phyloP scores from a whole-genome alignment of 805 yeast genomes.

The Nakazawaea pomicola region DNA sequence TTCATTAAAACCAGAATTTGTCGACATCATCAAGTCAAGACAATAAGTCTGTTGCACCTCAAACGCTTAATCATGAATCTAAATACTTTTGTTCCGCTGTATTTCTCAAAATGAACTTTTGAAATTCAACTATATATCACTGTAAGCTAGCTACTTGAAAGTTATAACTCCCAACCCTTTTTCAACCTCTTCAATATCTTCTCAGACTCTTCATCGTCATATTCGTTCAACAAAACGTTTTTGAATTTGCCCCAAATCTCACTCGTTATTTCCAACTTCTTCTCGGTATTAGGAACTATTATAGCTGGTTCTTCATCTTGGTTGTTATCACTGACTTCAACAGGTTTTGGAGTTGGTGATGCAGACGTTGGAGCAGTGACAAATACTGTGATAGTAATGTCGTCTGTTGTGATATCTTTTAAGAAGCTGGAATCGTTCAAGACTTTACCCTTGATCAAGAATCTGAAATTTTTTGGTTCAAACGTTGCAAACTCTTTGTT shows the following conservation, averaged over 20 bases:
- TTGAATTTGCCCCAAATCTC: background rate
- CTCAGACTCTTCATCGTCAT: background rate
- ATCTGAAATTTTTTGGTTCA: slow-evolving; percentile 29
- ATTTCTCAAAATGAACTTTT: background rate
- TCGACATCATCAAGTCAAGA: slow-evolving; percentile 92
- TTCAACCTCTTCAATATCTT: slow-evolving; percentile 2
- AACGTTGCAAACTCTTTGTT: slow-evolving; percentile 17
- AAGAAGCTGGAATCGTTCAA: slow-evolving; percentile 31
- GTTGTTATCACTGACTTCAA: background rate
- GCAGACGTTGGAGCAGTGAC: slow-evolving; percentile 5
- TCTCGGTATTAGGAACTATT: background rate
- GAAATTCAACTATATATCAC: background rate
- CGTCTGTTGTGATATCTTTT: slow-evolving; percentile 18
- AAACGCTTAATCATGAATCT: background rate
- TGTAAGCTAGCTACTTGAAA: background rate
- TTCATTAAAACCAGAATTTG: slow-evolving; percentile 95
- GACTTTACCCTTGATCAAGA: slow-evolving; percentile 38
- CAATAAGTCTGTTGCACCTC: slow-evolving; percentile 32
- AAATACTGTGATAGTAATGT: slow-evolving; percentile 19
- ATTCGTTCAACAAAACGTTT: background rate
- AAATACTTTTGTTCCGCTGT: no score
- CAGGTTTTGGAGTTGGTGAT: background rate
- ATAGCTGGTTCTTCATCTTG: slow-evolving; percentile 1
- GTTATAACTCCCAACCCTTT: slow-evolving; percentile 1
- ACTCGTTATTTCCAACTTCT: background rate